A percentile compares a stretch with the other conserved stretches of the same genome.
Conservation (phyloP, 345 rosid species). For the Clarkia xantiana region DNA sequence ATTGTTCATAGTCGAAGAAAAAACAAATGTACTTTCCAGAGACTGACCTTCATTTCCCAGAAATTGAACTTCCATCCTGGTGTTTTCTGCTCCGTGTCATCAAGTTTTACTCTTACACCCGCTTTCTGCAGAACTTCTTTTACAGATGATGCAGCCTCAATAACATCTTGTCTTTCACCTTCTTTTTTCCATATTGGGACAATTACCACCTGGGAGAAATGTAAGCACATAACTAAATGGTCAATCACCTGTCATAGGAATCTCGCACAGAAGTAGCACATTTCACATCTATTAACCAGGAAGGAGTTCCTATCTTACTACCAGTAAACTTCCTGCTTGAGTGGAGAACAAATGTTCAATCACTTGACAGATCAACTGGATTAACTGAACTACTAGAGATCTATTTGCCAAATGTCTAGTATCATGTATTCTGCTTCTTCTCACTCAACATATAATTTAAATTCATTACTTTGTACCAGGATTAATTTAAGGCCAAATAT, state of each 20-base stretch:
- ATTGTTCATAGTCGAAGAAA: neutral
- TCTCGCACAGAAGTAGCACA: too few species aligned
- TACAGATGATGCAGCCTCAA: conserved; percentile 53
- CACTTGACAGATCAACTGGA: too few species aligned
- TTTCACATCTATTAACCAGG: too few species aligned
- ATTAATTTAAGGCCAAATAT: too few species aligned
- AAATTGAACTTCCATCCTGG: conserved; percentile 95
- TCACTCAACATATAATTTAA: too few species aligned
- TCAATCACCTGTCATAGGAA: neutral
- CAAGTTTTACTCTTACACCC: conserved; percentile 74
- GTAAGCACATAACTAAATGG: neutral
- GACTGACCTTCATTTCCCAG: conserved; percentile 88
- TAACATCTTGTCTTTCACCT: conserved; percentile 56
- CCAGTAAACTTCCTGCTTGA: too few species aligned
- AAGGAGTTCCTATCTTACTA: too few species aligned
- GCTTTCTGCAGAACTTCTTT: conserved; percentile 44
- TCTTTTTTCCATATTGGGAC: conserved; percentile 87
- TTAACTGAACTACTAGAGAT: too few species aligned
- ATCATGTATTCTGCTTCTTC: too few species aligned
- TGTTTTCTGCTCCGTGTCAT: conserved; percentile 68
- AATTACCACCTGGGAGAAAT: conserved; percentile 42
- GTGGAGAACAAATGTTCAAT: too few species aligned
- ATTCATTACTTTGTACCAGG: too few species aligned
- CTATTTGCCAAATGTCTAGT: too few species aligned
- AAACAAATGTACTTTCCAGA: neutral